A percentile compares a stretch with the other conserved stretches of the same genome.
These are phyloP conservation scores for Pseudoturritis turrita DNA, from an alignment of 345 rosid genomes.

Conservation along the genomic window DNA sequence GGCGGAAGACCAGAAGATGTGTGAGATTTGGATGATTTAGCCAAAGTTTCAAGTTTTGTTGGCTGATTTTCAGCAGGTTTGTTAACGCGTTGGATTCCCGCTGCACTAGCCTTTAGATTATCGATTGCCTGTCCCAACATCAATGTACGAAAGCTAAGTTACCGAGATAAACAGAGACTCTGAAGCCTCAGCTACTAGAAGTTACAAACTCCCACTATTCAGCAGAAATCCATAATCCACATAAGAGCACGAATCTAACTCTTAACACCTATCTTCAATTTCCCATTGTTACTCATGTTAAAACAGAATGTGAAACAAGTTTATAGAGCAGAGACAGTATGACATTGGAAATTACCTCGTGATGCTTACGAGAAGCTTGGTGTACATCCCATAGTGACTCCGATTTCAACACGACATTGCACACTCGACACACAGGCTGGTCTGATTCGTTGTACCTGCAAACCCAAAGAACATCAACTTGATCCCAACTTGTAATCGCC, in stretches of 20 bases:
- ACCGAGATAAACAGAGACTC: background rate
- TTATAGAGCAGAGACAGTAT: background rate
- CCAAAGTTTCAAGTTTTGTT: constrained; percentile 24
- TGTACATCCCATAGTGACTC: constrained; percentile 89
- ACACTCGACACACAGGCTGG: constrained; percentile 85
- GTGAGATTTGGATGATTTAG: constrained; percentile 30
- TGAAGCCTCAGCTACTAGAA: background rate
- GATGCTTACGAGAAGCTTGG: constrained; percentile 96
- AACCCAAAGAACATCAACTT: background rate
- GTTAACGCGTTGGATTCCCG: constrained; percentile 27
- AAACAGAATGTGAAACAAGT: background rate
- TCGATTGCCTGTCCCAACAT: constrained; percentile 51
- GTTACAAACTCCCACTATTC: background rate
- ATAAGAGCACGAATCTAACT: background rate
- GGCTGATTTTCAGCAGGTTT: constrained; percentile 24
- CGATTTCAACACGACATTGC: constrained; percentile 75
- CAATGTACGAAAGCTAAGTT: background rate
- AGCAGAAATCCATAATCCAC: background rate
- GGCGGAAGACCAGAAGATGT: constrained; percentile 54
- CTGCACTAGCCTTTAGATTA: constrained; percentile 61
- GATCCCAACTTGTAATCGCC: background rate
- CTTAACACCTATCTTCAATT: background rate
- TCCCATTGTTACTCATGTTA: background rate
- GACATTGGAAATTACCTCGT: constrained; percentile 43
- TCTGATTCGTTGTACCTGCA: constrained; percentile 83